Percentiles rank a stretch among this genome's conserved stretches.
phyloP scores from a whole-genome alignment of 805 yeast genomes.

The Metschnikowia baotianmanensis region DNA sequence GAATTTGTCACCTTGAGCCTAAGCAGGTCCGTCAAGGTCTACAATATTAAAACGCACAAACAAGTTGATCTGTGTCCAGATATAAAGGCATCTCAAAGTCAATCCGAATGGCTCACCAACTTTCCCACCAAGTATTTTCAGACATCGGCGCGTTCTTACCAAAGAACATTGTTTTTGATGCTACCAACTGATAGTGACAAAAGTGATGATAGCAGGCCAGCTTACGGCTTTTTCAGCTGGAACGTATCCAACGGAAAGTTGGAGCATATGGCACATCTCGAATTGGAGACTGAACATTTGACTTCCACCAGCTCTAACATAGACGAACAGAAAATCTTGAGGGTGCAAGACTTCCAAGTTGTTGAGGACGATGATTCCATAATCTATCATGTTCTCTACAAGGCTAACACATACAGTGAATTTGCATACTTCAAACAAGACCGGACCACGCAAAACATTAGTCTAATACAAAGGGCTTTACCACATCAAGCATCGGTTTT shows the following conservation, averaged over 20 bases:
- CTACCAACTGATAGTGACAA: slow-evolving; percentile 8
- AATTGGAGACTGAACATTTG: slow-evolving; percentile 1
- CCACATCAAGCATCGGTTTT: slow-evolving; percentile 25
- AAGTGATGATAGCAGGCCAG: slow-evolving; percentile 12
- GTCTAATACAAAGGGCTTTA: slow-evolving; percentile 30
- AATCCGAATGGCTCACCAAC: slow-evolving; percentile 26
- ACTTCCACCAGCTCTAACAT: neutral
- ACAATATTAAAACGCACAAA: slow-evolving; percentile 49
- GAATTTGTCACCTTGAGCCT: slow-evolving; percentile 52
- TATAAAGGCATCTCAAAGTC: slow-evolving; percentile 22
- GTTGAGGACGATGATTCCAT: neutral
- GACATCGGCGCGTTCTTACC: slow-evolving; percentile 1
- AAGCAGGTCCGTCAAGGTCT: slow-evolving; percentile 52
- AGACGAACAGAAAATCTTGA: slow-evolving; percentile 8
- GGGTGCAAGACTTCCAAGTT: slow-evolving; percentile 16
- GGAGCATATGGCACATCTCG: neutral
- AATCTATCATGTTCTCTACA: slow-evolving; percentile 50
- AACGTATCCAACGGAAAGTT: slow-evolving; percentile 15
- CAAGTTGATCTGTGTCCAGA: slow-evolving; percentile 12
- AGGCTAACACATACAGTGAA: slow-evolving; percentile 48
- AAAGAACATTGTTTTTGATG: slow-evolving; percentile 9
- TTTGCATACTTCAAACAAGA: slow-evolving; percentile 9
- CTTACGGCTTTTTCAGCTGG: slow-evolving; percentile 25
- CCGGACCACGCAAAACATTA: slow-evolving; percentile 1
- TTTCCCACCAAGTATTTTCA: slow-evolving; percentile 33